These are phyloP conservation scores for Alnus glutinosa DNA, from an alignment of 306 rosid genomes.

Conservation along the genomic window DNA sequence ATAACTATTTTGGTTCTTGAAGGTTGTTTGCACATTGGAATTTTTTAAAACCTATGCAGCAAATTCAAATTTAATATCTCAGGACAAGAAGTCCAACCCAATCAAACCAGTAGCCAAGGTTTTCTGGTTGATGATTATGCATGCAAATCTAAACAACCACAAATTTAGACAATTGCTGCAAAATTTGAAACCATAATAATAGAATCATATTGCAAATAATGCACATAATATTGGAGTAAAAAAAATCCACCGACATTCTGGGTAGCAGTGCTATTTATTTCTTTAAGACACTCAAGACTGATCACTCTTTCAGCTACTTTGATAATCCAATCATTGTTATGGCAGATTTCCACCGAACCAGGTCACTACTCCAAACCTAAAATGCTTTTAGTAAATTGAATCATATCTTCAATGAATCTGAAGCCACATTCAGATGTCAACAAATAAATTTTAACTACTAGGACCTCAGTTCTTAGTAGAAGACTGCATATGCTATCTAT, in stretches of 20 bases:
- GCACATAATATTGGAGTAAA: neutral
- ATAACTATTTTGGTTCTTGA: neutral
- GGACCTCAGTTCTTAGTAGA: neutral
- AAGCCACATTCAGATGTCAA: slow-evolving; percentile 2
- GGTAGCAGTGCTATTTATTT: neutral
- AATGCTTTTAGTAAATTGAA: neutral
- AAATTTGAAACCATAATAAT: neutral
- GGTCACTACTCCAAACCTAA: neutral
- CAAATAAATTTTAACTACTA: neutral
- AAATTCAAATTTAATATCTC: neutral
- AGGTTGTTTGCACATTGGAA: neutral
- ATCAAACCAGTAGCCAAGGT: neutral
- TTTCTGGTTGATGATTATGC: neutral
- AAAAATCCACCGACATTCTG: neutral
- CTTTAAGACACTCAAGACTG: neutral
- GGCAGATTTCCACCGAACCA: neutral
- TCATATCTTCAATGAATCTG: neutral
- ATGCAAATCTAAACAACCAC: neutral
- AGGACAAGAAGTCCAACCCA: neutral
- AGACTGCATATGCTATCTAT: neutral
- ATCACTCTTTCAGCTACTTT: neutral
- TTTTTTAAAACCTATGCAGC: neutral
- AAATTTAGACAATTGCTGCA: neutral
- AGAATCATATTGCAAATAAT: neutral
- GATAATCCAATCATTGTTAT: neutral